These are phyloP conservation scores for Larix kaempferi DNA, from an alignment of 75 land plant species.

Conservation along the genomic window DNA sequence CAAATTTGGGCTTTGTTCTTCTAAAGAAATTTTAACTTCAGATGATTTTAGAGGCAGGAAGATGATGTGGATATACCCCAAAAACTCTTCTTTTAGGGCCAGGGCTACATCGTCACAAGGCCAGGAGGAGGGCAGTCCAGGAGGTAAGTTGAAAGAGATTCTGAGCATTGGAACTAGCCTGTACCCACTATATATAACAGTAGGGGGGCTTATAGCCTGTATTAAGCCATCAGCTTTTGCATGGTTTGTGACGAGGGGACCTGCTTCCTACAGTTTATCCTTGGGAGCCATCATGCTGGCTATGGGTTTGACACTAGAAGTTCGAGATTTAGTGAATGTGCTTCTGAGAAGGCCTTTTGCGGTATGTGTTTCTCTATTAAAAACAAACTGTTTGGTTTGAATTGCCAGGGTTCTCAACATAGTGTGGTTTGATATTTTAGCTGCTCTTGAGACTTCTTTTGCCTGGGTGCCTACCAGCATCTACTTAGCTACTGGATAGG, in stretches of 20 bases:
- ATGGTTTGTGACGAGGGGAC: slow-evolving; percentile 80
- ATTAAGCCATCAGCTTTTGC: slow-evolving; percentile 62
- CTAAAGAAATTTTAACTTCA: too few relatives aligned
- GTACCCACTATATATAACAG: slow-evolving; percentile 72
- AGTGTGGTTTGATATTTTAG: too few relatives aligned
- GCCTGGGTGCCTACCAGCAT: too few relatives aligned
- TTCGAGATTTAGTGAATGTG: slow-evolving; percentile 53
- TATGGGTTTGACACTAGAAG: slow-evolving; percentile 71
- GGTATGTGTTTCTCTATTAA: slow-evolving; percentile 29
- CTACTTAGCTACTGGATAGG: too few relatives aligned
- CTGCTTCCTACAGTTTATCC: slow-evolving; percentile 65
- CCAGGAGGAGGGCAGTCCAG: too few relatives aligned
- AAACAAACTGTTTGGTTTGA: neutral
- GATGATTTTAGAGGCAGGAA: too few relatives aligned
- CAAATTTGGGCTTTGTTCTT: too few relatives aligned
- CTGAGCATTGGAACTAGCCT: slow-evolving; percentile 60
- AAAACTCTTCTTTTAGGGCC: too few relatives aligned
- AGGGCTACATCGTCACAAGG: too few relatives aligned
- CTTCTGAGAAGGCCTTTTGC: slow-evolving; percentile 52
- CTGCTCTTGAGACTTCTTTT: too few relatives aligned
- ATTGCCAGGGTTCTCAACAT: too few relatives aligned
- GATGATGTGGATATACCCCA: too few relatives aligned
- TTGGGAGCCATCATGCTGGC: slow-evolving; percentile 78
- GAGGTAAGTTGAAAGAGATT: slow-evolving; percentile 31
- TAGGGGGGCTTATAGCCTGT: slow-evolving; percentile 66